Base-by-base conservation (phyloP, 768 basidiomycete species). In the Clitopilus hobsonii region DNA sequence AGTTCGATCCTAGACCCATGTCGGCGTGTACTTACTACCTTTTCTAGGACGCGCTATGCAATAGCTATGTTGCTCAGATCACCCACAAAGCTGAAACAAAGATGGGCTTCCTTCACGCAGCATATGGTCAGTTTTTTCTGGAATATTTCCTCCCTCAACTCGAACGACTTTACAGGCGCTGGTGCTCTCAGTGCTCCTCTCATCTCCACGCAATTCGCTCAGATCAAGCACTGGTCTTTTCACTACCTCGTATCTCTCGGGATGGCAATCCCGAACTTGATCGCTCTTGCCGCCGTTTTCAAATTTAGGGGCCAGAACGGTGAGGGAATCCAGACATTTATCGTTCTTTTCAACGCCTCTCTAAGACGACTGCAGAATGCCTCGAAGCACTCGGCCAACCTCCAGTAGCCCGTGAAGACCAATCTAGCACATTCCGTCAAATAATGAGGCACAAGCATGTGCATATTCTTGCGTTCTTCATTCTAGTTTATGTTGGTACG, bases 401-500 rank as follows among this genome's bases (percentile, higher is more conserved):
- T 36, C 32, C n/a, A 4, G 32, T 11, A 3, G 4, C 10, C 8
- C 32, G n/a, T 14, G 32, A 36, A 77, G 58, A 79, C 78, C 26
- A 83, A 82, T 6, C 74, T 82, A 55, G 61, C 67, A 67, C 62
- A 22, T 71, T 80, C 63, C 70, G 71, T 18, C 79, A 85, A 57
- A 83, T 88, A 53, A 60, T 88, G 51, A 55, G 63, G 1, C 71
- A 75, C 41, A 79, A 73, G 54, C 74, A 75, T 0, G 85, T 88
- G 1, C 85, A 88, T 57, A 66, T 83, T 16, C 69, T 89, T 3
- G 84, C 86, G 0, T 69, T 83, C 58, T 89, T 85, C 60, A 76
- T 79, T 51, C 71, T 87, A 8, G 76, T 87, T 0, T 88, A 88
- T 60, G 84, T 88, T 25, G 87, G 87, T 8, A 78, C 85, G 1